Evolutionary conservation across 2,329 filamentous ascomycete genomes (phyloP).

Genomic region (Periconia sp.): DNA sequence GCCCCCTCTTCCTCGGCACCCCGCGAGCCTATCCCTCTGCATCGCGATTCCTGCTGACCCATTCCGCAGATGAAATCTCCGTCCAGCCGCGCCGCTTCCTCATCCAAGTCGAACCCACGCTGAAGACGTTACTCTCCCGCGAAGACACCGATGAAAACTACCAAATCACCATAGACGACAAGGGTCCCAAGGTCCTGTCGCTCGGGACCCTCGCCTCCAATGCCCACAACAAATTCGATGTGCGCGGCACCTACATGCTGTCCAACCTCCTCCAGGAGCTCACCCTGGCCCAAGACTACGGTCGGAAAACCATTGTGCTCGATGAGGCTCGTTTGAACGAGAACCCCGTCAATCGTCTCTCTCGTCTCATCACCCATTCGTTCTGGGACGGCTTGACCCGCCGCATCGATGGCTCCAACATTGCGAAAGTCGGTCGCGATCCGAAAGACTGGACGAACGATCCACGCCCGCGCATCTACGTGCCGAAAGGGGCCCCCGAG

Average conservation of each 20-base stretch:
- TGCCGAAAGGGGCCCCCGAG: constrained; percentile 80
- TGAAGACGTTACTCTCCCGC: constrained; percentile 75
- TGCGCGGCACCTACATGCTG: constrained; percentile 95
- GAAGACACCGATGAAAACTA: constrained; percentile 94
- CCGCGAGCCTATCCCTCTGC: too few species aligned
- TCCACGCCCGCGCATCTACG: constrained; percentile 86
- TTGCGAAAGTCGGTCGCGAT: constrained; percentile 83
- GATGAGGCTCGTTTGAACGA: constrained; percentile 91
- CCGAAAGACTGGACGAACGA: constrained; percentile 95
- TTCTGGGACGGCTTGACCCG: constrained; percentile 94
- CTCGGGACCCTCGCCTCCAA: constrained; percentile 84
- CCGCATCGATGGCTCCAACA: constrained; percentile 83
- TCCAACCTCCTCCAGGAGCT: constrained; percentile 96
- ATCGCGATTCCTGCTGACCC: constrained; percentile 13
- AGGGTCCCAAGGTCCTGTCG: constrained; percentile 85
- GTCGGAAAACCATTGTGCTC: constrained; percentile 84
- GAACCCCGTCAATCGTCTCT: constrained; percentile 87
- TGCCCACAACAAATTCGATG: constrained; percentile 83
- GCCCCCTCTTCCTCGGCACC: constrained; percentile 1
- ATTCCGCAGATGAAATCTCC: constrained; percentile 67
- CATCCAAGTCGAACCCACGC: constrained; percentile 81
- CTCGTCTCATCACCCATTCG: constrained; percentile 80
- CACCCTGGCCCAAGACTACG: constrained; percentile 86
- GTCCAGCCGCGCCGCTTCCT: constrained; percentile 76
- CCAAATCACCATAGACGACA: constrained; percentile 97